Conservation (phyloP, 768 basidiomycete species). For the Mycena amicta region DNA sequence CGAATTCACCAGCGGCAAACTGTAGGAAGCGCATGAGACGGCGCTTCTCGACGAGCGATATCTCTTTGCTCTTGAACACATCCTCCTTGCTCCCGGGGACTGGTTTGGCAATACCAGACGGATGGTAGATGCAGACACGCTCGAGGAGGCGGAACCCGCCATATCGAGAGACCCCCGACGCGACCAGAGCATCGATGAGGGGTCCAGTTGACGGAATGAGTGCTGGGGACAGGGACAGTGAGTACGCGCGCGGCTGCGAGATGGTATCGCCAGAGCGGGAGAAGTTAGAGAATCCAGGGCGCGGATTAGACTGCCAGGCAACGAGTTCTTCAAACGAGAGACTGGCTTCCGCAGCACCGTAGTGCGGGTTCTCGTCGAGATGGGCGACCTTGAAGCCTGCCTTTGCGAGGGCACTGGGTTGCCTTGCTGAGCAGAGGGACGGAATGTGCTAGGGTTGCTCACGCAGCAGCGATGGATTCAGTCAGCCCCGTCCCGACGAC, state of each 20-base stretch:
- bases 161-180: constrained; percentile 86
- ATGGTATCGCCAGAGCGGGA: constrained; percentile 46
- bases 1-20: constrained; percentile 79
- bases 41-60: constrained; percentile 83
- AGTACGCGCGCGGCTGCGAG: constrained; percentile 72
- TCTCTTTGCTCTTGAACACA: constrained; percentile 82
- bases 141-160: constrained; percentile 88
- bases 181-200: constrained; percentile 75
- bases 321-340: constrained; percentile 80
- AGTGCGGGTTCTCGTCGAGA: constrained; percentile 81
- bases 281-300: constrained; percentile 43
- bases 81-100: constrained; percentile 94
- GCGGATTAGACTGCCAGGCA: constrained; percentile 58
- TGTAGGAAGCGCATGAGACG: constrained; percentile 90
- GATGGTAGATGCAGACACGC: constrained; percentile 61
- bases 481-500: constrained; percentile 80
- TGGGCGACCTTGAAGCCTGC: constrained; percentile 88
- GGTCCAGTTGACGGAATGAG: constrained; percentile 80
- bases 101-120: constrained; percentile 47
- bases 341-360: constrained; percentile 82
- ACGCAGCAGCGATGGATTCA: constrained; percentile 90
- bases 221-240: constrained; percentile 82
- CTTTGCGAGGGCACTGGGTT: constrained; percentile 79
- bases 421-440: constrained; percentile 16
- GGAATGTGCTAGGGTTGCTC: constrained; percentile 37